Evolutionary conservation across 2,329 filamentous ascomycete genomes (phyloP).

Genomic region (Raffaelea deltoideospora): DNA sequence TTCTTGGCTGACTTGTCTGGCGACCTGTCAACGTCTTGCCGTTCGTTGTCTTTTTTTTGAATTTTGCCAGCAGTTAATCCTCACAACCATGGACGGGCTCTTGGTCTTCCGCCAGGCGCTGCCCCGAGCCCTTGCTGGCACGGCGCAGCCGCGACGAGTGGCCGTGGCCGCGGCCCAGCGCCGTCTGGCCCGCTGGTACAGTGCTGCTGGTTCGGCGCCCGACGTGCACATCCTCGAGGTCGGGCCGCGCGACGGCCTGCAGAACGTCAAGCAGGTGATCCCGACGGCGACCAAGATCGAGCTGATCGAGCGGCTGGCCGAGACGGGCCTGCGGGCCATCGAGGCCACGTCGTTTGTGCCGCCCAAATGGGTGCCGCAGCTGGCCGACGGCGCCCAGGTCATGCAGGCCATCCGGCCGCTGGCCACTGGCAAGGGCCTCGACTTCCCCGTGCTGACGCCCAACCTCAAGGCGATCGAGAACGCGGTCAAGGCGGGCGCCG

Average conservation of each 20-base stretch:
- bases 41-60: too few relatives aligned
- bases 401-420: not conserved
- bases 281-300: slow-evolving; percentile 60
- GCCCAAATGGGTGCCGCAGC: slow-evolving; percentile 70
- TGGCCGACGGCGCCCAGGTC: not conserved
- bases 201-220: too few relatives aligned
- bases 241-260: slow-evolving; percentile 66
- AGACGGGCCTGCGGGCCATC: slow-evolving; percentile 55
- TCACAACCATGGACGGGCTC: too few relatives aligned
- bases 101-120: too few relatives aligned
- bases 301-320: slow-evolving; percentile 51
- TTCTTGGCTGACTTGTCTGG: too few relatives aligned
- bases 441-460: not conserved
- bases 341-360: slow-evolving; percentile 71
- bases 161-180: too few relatives aligned
- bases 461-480: slow-evolving; percentile 37
- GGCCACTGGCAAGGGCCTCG: not conserved
- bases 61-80: too few relatives aligned
- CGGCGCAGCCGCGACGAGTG: too few relatives aligned
- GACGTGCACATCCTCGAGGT: slow-evolving; percentile 82
- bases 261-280: slow-evolving; percentile 64
- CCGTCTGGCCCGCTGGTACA: too few relatives aligned
- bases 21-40: too few relatives aligned
- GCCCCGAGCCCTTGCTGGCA: too few relatives aligned
- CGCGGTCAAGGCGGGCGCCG: slow-evolving; percentile 32